phyloP scores from a whole-genome alignment of 176 grass and related monocot genomes.

The Areca catechu region DNA sequence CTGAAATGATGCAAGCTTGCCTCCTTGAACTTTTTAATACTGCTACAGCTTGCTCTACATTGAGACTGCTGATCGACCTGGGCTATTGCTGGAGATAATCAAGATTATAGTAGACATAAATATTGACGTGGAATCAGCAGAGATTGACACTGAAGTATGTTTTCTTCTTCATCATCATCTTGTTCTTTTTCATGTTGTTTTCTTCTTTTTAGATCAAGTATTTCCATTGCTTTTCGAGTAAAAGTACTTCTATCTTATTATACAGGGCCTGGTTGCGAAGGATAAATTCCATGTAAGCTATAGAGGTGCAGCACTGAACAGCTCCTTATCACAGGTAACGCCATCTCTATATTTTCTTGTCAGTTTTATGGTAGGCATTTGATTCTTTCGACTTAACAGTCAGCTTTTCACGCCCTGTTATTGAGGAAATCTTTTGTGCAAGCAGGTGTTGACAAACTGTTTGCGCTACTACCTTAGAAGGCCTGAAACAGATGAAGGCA shows the following conservation, averaged over 20 bases:
- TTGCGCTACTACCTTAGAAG: conserved; percentile 86
- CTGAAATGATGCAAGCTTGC: no score
- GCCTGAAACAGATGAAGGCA: conserved; percentile 90
- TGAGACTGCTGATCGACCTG: conserved; percentile 94
- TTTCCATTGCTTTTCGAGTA: no score
- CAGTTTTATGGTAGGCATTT: no score
- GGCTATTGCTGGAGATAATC: conserved; percentile 69
- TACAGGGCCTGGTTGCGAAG: conserved; percentile 85
- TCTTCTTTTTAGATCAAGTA: no score
- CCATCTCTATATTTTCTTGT: background rate
- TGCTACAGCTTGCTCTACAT: conserved; percentile 69
- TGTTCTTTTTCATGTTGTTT: no score
- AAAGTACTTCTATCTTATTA: conserved; percentile 8
- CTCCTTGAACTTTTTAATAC: conserved; percentile 3
- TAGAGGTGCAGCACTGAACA: conserved; percentile 80
- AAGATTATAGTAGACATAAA: conserved; percentile 76
- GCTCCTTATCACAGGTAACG: conserved; percentile 67
- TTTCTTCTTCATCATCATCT: background rate
- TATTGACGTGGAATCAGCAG: conserved; percentile 83
- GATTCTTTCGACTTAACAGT: no score
- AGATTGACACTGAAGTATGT: conserved; percentile 90
- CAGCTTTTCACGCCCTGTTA: no score
- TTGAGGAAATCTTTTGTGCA: conserved; percentile 3
- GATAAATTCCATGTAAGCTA: conserved; percentile 99
- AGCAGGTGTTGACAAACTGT: conserved; percentile 55